Evolutionary conservation across 345 rosid genomes (phyloP).

Genomic region (Carallia brachiata): DNA sequence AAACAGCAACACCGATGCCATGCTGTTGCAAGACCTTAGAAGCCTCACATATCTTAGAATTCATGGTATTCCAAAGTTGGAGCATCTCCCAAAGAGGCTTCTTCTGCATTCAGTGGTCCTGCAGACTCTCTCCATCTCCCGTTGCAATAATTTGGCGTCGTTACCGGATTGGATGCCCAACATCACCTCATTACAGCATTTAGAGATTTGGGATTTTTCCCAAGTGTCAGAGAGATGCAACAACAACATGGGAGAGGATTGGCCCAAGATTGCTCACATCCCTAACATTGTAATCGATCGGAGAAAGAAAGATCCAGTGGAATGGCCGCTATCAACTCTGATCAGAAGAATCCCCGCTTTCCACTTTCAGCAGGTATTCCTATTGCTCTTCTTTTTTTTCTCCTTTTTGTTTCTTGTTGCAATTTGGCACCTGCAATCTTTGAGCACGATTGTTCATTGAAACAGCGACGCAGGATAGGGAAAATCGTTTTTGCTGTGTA

Average conservation of each 20-base stretch:
- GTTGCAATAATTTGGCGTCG: not conserved
- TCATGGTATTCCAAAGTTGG: not conserved
- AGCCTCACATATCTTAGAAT: not conserved
- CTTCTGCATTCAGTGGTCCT: slow-evolving; percentile 6
- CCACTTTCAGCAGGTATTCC: no score
- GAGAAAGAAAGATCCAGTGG: no score
- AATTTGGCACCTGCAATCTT: no score
- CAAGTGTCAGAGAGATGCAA: not conserved
- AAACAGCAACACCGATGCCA: not conserved
- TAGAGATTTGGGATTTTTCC: not conserved
- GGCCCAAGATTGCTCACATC: slow-evolving; percentile 18
- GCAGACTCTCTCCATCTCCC: not conserved
- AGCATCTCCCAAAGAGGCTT: slow-evolving; percentile 13
- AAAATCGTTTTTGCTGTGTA: no score
- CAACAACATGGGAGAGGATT: not conserved
- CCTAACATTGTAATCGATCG: not conserved
- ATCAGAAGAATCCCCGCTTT: no score
- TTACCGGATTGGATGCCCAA: no score
- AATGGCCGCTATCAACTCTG: no score
- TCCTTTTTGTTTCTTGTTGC: no score
- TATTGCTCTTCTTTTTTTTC: no score
- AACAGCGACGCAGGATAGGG: no score
- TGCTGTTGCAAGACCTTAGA: slow-evolving; percentile 5
- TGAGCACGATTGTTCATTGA: no score
- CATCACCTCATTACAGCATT: no score